Evolutionary conservation across 1,284 basidiomycete species (phyloP), one percentile per base, ranked within the genome.

Genomic region (Erythrobasidium hasegawianum): DNA sequence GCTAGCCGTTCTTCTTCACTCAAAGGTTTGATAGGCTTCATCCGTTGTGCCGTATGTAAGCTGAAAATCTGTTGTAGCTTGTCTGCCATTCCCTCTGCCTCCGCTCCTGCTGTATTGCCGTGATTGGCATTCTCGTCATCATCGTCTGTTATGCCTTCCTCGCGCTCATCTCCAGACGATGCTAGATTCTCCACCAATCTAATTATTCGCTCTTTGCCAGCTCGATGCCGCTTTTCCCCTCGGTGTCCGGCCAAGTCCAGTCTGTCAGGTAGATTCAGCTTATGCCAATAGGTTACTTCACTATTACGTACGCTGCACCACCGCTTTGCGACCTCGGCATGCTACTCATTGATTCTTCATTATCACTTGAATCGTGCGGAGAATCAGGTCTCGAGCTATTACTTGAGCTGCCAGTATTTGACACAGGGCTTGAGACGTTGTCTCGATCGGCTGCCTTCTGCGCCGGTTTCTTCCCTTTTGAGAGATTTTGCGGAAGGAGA

Each of bases 41-140:
- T 72, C 3, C 71, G 65, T 2, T 71, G 69, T 0, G 59, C n/a
- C 10, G 71, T 72, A 58, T 72, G 71, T 47, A 72, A 68, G 47
- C 67, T 52, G 29, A 72, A 68, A 10, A 72, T 59, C 56, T 56
- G 24, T 10, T 59, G 26, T 9, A 70, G 64, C 43, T 68, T 70
- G 16, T 69, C 67, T 27, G 59, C 67, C 38, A 68, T 64, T 9
- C 24, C 67, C 9, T 33, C 14, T 22, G 50, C 55, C 26, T 68
- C 67, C 22, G 45, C 40, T 1, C 55, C 39, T 2, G 57, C 57
- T 33, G 65, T 45, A 11, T 29, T 47, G 33, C 58, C 29, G 10
- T 41, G 18, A 10, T 59, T 41, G 10, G 29, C 52, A 3, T 61
- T 24, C 14, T 33, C 39, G 7, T 59, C 26, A 1, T 38, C 57